These are phyloP conservation scores for Schoenoplectus triqueter DNA, from an alignment of 202 grass and related monocot species.

Conservation along the genomic window DNA sequence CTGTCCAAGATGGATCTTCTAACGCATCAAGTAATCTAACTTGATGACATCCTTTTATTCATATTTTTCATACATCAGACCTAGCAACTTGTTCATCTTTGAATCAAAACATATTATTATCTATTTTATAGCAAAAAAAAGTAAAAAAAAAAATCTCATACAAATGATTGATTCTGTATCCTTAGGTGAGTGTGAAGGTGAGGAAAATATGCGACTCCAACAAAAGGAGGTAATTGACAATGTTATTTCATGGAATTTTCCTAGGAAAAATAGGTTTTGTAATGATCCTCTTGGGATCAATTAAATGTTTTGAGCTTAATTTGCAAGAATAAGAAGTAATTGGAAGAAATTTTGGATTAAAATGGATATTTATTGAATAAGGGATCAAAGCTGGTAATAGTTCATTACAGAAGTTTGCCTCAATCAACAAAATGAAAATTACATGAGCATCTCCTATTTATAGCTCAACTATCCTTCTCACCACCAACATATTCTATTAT, in stretches of 20 bases:
- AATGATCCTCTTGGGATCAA: no score
- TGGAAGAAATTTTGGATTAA: no score
- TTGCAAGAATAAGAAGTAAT: no score
- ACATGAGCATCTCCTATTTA: no score
- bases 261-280: conserved; percentile 20
- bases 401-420: no score
- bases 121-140: conserved; percentile 9
- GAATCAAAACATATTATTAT: conserved; percentile 7
- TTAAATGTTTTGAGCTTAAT: no score
- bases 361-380: no score
- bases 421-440: no score
- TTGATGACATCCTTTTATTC: conserved; percentile 27
- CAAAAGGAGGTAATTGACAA: conserved; percentile 80
- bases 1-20: conserved; percentile 49
- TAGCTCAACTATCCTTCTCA: no score
- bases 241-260: conserved; percentile 1
- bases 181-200: conserved; percentile 76
- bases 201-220: conserved; percentile 82
- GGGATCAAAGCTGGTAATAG: no score
- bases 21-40: conserved; percentile 53
- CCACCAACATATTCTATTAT: no score
- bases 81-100: conserved; percentile 18
- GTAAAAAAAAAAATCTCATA: neutral
- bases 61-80: neutral
- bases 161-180: conserved; percentile 17